Evolutionary conservation across 2,329 filamentous ascomycete species (phyloP).

Genomic region (Stachybotrys chlorohalonatus): DNA sequence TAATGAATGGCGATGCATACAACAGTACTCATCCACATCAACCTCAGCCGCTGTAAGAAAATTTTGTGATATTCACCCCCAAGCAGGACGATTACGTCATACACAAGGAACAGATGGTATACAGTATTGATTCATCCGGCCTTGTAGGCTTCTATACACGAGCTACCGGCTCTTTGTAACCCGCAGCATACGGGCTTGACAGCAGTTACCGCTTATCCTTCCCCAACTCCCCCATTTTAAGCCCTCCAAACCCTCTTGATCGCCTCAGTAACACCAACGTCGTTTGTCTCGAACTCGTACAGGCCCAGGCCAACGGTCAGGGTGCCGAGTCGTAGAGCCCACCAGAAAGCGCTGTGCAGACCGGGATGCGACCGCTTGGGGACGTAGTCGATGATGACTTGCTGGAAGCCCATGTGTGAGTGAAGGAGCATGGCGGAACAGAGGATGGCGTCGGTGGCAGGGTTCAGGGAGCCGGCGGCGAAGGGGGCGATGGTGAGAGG

Average conservation of each 20-base stretch:
- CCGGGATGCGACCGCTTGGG: constrained; percentile 62
- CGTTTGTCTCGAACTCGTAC: constrained; percentile 99
- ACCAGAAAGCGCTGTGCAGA: constrained; percentile 58
- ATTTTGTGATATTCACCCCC: background rate
- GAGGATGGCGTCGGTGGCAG: constrained; percentile 75
- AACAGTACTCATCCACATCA: too few species aligned
- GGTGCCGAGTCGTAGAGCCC: constrained; percentile 71
- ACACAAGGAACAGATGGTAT: background rate
- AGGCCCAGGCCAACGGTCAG: constrained; percentile 76
- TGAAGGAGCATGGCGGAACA: constrained; percentile 79
- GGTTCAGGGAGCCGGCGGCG: constrained; percentile 84
- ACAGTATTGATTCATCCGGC: background rate
- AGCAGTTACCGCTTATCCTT: background rate
- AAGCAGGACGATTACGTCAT: background rate
- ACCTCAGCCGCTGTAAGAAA: background rate
- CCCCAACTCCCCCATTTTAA: constrained; percentile 24
- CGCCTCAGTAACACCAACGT: constrained; percentile 86
- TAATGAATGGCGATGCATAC: too few species aligned
- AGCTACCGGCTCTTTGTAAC: background rate
- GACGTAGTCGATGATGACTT: constrained; percentile 85
- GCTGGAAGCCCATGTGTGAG: constrained; percentile 93
- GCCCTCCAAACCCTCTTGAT: constrained; percentile 87
- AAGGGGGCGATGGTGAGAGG: constrained; percentile 88
- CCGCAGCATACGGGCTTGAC: background rate
- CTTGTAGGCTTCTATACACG: background rate